Base-by-base conservation (phyloP, 345 rosid genomes). In the Heritiera littoralis region DNA sequence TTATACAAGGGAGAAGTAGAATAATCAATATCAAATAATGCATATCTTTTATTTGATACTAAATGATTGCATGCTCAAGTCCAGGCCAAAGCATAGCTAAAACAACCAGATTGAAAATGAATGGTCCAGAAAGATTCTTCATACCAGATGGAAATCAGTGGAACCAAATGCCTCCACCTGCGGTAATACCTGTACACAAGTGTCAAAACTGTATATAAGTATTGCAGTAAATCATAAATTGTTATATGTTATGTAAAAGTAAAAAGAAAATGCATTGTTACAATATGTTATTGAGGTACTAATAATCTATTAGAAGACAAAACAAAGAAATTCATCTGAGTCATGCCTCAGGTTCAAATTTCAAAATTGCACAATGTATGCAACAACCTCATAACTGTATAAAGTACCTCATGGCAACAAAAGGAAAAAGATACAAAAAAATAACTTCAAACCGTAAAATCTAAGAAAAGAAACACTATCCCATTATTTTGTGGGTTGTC, bases 101-200 rank as follows among this genome's bases (percentile, higher is more conserved):
- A 48, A 70, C 12, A 28, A 28, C 14, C 23, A 30, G 77, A 73
- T 73, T 54, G 61, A 72, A 52, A 35, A 17, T 52, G 60, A 17
- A 35, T 55, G 48, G 76, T 38, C 64, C 18, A 73, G 64, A 70
- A 75, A 54, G 66, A 51, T 65, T 80, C 51, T 77, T 66, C 88
- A 49, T 90, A 95, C 98, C 98, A 95, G 72, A 81, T 88, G 82
- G 80, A 93, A 87, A 84, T 89, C 88, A 18, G 78, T 83, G 66
- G 92, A 86, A 69, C 93, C 92, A 72, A 84, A 89, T 81, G 96
- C 98, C 78, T 88, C 94, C 79, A 93, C 82, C 86, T 77, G 83
- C 3, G 93, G 89, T 85, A 93, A 83, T 77, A 84, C 91, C 99
- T 95, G 91, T 51, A 74, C 9, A 48, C 9, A 70, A 23, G 38